Base-by-base conservation (phyloP, 1,284 basidiomycete genomes). In the Bondarzewia mesenterica region DNA sequence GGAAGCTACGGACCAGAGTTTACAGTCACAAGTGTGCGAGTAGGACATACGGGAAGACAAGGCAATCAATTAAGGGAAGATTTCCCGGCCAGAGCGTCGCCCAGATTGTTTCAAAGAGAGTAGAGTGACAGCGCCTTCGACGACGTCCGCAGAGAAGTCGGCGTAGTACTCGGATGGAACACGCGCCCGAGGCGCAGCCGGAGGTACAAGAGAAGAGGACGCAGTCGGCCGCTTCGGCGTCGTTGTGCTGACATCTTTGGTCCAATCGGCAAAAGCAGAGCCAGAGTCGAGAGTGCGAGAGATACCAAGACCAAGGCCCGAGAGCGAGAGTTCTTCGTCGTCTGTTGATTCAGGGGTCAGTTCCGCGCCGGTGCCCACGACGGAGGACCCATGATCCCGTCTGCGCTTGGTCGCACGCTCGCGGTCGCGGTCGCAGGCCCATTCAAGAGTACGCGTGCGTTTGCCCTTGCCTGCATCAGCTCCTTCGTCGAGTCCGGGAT, bases 81-180 rank as follows among this genome's bases (percentile, higher is more conserved):
- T 32, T 42, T 39, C 47, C 42, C 51, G 57, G 57, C 48, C 68
- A 32, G 29, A n/a, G n/a, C n/a, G n/a, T n/a, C n/a, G n/a, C n/a
- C n/a, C 29, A 32, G 29, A 63, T 53, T 70, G 56, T 55, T 66
- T 72, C 58, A 73, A 58, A 39, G 58, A 58, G 42, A 73, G 62
- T 41, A 74, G 62, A 12, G 73, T 53, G 3, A 65, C 64, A n/a
- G 63, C 72, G 5, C 71, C 70, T n/a, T 57, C 56, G 21, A 73
- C 53, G 44, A 73, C 57, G 52, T 73, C 71, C 22, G 58, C 56
- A 15, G 64, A 45, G 38, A 63, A 62, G 20, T 50, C 39, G 18
- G 52, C 43, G 16, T 54, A 49, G 51, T 56, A 62, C 46, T 63
- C 59, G 6, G 47, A 36, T 4, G 63, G 58, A 12, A 63, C 54